Evolutionary conservation across 2,329 filamentous ascomycete species (phyloP).

Genomic region (Bipolaris oryzae): DNA sequence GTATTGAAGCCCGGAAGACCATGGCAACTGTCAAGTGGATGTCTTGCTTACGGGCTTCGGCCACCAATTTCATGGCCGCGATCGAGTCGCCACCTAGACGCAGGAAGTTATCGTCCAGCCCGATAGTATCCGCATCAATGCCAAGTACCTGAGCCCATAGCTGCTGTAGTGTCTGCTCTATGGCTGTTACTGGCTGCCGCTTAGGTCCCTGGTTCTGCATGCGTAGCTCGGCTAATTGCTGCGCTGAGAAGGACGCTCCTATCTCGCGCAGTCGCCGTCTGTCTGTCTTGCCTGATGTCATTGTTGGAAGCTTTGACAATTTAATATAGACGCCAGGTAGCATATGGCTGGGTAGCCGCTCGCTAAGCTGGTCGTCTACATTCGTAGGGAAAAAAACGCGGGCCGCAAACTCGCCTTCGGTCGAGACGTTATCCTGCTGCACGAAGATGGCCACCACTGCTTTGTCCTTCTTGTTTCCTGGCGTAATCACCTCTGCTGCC

Average conservation of each 20-base stretch:
- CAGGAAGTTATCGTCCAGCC: constrained; percentile 19
- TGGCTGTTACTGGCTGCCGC: background rate
- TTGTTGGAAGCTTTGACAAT: constrained; percentile 36
- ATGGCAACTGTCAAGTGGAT: background rate
- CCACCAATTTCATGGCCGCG: constrained; percentile 17
- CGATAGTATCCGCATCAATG: constrained; percentile 8
- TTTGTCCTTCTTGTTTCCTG: background rate
- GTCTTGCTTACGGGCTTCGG: constrained; percentile 2
- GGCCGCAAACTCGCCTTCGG: background rate
- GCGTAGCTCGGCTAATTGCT: constrained; percentile 3
- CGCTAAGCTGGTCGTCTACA: background rate
- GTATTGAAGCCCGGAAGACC: background rate
- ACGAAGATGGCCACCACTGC: background rate
- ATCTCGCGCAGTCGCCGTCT: constrained; percentile 21
- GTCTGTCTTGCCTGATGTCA: constrained; percentile 53
- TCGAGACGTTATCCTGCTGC: background rate
- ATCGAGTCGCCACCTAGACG: constrained; percentile 19
- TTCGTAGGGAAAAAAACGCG: background rate
- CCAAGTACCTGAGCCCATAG: constrained; percentile 8
- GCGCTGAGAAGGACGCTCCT: constrained; percentile 1
- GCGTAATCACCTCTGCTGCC: background rate
- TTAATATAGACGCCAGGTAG: background rate
- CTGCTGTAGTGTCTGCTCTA: background rate
- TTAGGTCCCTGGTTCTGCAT: background rate
- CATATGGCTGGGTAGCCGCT: constrained; percentile 1